phyloP scores from a whole-genome alignment of 805 yeast genomes.

The Ogataea ramenticola region DNA sequence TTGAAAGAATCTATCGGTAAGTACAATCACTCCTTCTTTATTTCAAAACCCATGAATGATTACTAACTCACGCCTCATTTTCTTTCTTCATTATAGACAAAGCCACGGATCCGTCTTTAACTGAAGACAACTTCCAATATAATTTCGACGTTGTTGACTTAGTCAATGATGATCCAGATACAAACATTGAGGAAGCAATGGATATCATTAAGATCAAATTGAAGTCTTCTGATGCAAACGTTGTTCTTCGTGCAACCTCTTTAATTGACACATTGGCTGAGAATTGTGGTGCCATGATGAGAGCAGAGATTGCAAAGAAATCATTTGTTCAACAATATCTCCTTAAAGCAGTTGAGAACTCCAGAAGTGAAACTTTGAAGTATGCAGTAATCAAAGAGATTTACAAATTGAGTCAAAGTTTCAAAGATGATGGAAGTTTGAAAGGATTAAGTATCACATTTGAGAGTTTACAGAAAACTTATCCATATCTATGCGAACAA shows the following conservation, averaged over 20 bases:
- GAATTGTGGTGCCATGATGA: constrained; percentile 68
- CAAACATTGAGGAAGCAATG: constrained; percentile 41
- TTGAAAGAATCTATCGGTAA: too few species aligned
- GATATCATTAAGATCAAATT: constrained; percentile 40
- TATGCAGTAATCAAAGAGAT: constrained; percentile 58
- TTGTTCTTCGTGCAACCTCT: constrained; percentile 51
- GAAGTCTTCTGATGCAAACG: constrained; percentile 52
- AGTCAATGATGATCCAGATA: constrained; percentile 55
- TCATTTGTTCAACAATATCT: constrained; percentile 40
- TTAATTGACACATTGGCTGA: constrained; percentile 58
- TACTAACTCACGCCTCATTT: background rate
- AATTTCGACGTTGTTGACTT: constrained; percentile 55
- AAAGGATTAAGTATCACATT: constrained; percentile 60
- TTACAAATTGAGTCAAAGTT: constrained; percentile 56
- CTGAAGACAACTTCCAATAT: background rate
- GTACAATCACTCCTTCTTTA: too few species aligned
- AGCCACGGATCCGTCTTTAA: background rate
- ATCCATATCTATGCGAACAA: constrained; percentile 30
- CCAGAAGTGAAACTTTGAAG: constrained; percentile 53
- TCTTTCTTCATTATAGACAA: background rate
- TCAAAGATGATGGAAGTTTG: constrained; percentile 70
- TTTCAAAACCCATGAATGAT: too few species aligned
- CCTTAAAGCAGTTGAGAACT: constrained; percentile 42
- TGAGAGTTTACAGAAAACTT: constrained; percentile 35
- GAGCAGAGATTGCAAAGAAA: constrained; percentile 53